A percentile compares a stretch with the other conserved stretches of the same genome.
Evolutionary conservation across 2,329 filamentous ascomycete species (phyloP).

Genomic region (Talaromyces sp.): DNA sequence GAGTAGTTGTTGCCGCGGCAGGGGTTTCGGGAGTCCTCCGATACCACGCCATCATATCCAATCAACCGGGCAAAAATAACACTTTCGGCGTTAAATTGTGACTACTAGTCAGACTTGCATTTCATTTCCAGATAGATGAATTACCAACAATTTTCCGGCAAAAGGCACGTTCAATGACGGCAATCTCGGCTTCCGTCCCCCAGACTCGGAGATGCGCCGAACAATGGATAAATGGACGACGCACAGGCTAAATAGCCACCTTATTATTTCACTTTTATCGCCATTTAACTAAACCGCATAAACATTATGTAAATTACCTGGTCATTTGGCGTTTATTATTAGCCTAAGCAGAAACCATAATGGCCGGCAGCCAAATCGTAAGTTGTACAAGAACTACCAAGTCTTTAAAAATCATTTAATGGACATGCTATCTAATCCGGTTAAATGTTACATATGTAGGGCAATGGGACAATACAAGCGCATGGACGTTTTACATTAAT

Average conservation of each 20-base stretch:
- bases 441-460: too few species aligned
- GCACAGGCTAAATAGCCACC: neutral
- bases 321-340: neutral
- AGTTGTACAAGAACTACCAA: too few species aligned
- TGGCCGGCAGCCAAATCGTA: neutral
- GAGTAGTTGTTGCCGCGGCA: neutral
- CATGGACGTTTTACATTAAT: too few species aligned
- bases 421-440: too few species aligned
- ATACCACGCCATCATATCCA: neutral
- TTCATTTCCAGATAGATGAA: neutral
- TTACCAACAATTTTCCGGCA: neutral
- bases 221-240: neutral
- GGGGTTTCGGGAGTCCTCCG: neutral
- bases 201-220: neutral
- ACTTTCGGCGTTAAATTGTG: neutral
- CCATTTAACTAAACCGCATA: neutral
- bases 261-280: neutral
- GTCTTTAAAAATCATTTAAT: too few species aligned
- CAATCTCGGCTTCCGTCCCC: neutral
- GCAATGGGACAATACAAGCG: too few species aligned
- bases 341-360: neutral
- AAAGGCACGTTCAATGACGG: neutral
- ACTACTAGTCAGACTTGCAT: neutral
- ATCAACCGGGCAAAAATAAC: neutral
- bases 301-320: neutral